These are phyloP conservation scores for Leptographium galeiforme DNA, from an alignment of 2,329 filamentous ascomycete genomes.

Conservation along the genomic window DNA sequence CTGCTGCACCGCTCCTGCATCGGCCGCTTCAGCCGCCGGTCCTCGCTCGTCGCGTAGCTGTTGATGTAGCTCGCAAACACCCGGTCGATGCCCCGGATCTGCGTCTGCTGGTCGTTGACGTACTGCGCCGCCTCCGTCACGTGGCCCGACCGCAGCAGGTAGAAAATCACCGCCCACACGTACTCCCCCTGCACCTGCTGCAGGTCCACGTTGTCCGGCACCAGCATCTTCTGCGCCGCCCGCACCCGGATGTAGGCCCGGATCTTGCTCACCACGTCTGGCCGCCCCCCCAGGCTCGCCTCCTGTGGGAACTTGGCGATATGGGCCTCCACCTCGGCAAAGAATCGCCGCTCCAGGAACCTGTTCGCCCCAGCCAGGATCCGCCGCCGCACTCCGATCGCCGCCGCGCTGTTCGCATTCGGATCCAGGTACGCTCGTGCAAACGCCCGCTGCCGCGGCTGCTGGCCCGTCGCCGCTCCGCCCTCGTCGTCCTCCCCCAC, in stretches of 20 bases:
- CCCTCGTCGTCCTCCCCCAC: constrained; percentile 53
- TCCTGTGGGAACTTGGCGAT: constrained; percentile 77
- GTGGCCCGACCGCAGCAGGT: constrained; percentile 73
- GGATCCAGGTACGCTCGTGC: constrained; percentile 66
- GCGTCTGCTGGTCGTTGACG: constrained; percentile 62
- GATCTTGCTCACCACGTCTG: constrained; percentile 79
- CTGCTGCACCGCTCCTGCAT: constrained; percentile 78
- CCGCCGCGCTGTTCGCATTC: constrained; percentile 47
- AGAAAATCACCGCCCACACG: constrained; percentile 91
- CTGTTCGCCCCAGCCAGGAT: constrained; percentile 68
- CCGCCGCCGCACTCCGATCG: constrained; percentile 57
- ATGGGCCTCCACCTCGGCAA: constrained; percentile 59
- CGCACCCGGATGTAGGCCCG: constrained; percentile 82
- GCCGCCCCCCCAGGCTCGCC: constrained; percentile 78
- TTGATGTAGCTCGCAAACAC: constrained; percentile 82
- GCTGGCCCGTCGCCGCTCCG: no score
- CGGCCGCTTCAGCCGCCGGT: constrained; percentile 63
- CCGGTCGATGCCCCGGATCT: constrained; percentile 82
- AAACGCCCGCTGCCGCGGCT: constrained; percentile 64
- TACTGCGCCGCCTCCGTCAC: constrained; percentile 76
- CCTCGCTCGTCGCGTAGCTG: constrained; percentile 63
- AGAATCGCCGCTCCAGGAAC: constrained; percentile 73
- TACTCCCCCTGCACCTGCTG: constrained; percentile 72
- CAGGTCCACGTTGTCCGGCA: constrained; percentile 65
- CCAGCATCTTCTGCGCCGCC: constrained; percentile 67